Percentiles rank a stretch among this genome's conserved stretches.
Evolutionary conservation across 352 stramenopile species (phyloP).

Genomic region (Pythium periplocum): DNA sequence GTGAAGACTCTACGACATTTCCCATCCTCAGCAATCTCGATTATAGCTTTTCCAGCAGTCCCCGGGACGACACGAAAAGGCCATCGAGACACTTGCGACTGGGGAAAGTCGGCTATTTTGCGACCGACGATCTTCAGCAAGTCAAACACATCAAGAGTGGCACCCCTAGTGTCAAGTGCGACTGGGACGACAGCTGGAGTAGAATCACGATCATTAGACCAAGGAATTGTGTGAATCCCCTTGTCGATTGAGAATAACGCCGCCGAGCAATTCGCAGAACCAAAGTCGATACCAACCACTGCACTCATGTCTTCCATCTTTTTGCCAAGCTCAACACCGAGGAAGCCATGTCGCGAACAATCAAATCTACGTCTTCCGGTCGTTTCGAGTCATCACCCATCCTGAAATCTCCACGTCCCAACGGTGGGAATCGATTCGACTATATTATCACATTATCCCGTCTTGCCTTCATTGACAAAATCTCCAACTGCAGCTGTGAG

Average conservation of each 20-base stretch:
- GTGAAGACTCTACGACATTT: conserved; percentile 7
- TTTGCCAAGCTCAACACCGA: too few species aligned
- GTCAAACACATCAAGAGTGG: conserved; percentile 12
- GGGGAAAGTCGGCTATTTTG: conserved; percentile 10
- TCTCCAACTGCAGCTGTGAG: too few species aligned
- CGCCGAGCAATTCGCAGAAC: conserved; percentile 11
- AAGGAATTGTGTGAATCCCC: too few species aligned
- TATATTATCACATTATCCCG: too few species aligned
- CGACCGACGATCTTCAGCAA: conserved; percentile 12
- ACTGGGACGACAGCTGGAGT: too few species aligned
- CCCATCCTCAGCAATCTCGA: conserved; percentile 16
- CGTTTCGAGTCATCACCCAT: too few species aligned
- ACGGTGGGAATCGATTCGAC: too few species aligned
- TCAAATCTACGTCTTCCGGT: too few species aligned
- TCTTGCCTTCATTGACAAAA: too few species aligned
- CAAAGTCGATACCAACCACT: conserved; percentile 17
- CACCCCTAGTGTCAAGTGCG: neutral
- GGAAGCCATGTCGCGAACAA: too few species aligned
- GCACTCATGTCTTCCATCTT: neutral
- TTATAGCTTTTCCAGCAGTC: conserved; percentile 22
- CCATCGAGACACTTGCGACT: conserved; percentile 17
- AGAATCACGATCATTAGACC: too few species aligned
- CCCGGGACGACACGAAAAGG: conserved; percentile 25
- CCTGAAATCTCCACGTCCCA: too few species aligned
- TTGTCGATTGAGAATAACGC: neutral